Base-by-base conservation (phyloP, 1,284 basidiomycete genomes). In the Psilocybe mexicana region DNA sequence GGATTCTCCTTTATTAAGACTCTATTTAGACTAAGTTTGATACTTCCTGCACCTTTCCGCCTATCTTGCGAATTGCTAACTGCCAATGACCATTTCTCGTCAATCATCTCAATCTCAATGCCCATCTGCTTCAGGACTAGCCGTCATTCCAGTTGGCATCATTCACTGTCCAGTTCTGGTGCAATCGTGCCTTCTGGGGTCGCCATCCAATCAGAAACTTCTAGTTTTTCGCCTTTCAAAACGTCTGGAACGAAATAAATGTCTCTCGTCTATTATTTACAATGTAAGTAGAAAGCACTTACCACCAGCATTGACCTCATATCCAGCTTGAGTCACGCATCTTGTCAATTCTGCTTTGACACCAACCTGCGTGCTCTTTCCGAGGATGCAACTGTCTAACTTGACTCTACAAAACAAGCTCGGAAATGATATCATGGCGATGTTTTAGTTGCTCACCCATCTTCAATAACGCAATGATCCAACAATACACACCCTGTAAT, bases 241-340 rank as follows among this genome's bases (percentile, higher is more conserved):
- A 66, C 75, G 58, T 85, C 87, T 85, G 57, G 7, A 43, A 43
- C 12, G 24, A 45, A 36, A 47, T 25, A 35, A 42, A 26, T 38
- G 25, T 6, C 33, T 30, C 2, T 23, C 36, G 25, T 33, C 18
- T 43, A 28, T 18, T 52, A 57, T 4, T 46, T 11, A 40, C 38
- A 40, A 12, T 25, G 10, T 45, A 58, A 68, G 12, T n/a, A 50
- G 38, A 14, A 46, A 11, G 2, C 23, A 57, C 82, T 69, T 65
- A 92, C 93, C 87, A 63, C 85, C 90, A 10, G 82, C 78, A 43
- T 80, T 78, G 24, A 95, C 88, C 67, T 94, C 91, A 67, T 91
- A 96, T 0, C 93, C 92, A 4, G 90, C 87, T 61, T 96, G 95
- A 2, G 95, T 90, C 42, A 98, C 86, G 70, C 93, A 96, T 55